Base-by-base conservation (phyloP, 176 grass and related monocot species). In the Aegilops sharonensis region DNA sequence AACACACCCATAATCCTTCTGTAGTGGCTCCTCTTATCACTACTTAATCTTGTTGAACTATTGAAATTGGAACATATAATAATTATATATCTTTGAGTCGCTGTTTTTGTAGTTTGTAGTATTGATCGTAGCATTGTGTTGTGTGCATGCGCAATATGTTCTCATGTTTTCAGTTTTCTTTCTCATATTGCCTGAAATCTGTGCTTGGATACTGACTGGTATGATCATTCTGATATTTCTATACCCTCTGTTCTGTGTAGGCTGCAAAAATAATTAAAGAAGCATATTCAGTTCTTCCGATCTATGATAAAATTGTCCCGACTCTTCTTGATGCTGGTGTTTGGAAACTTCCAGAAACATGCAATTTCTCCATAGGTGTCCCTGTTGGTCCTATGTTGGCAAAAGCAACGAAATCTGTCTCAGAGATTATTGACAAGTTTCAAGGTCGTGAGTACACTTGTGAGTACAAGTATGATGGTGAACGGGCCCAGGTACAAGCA, bases 401-500 rank as follows among this genome's bases (percentile, higher is more conserved):
- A 86, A 99, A 99, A 91, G 92, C 97, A 88, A 99, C 97, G 24
- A 99, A 99, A 89, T 91, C 97, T 64, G 94, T 96, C n/a, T 99
- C 94, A 32, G 97, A 98, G 88, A 96, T 99, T 68, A 91, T 99
- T 10, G 94, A 99, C 74, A 99, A 99, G 85, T 99, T 99, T 85
- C 97, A 96, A 87, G 97, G 94, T 81, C 67, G 87, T 63, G 94
- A 96, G n/a, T 99, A 94, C 87, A 99, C 97, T 76, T 99, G 97
- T 90, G 97, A 99, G 86, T 99, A 99, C 85, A 99, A 99, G 73
- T 99, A 99, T 90, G 97, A 99, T 83, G 97, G 97, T 87, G 97
- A 99, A 90, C 92, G 97, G 54, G 97, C 97, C 13, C 97, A 99
- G 97, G 97, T 99, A 92, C 80, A 11, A 68, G 29, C 39, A 52